phyloP scores from a whole-genome alignment of 495 filamentous ascomycete genomes.

The Endocarpon pusillum region DNA sequence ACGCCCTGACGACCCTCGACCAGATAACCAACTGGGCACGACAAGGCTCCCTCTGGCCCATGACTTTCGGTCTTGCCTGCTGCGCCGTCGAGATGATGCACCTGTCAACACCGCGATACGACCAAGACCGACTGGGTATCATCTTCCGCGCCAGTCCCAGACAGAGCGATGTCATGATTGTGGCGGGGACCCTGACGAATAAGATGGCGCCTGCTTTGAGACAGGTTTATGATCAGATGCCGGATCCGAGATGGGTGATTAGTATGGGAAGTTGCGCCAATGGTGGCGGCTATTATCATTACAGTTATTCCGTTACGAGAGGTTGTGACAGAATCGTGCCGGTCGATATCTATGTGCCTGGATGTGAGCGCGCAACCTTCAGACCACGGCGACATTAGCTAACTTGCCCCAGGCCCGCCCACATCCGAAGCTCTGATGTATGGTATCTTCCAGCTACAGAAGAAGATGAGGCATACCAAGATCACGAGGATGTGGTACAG shows the following conservation, averaged over 20 bases:
- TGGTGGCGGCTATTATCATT: conserved; percentile 94
- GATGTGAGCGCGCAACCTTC: conserved; percentile 33
- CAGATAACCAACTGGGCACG: conserved; percentile 89
- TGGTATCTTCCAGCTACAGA: conserved; percentile 81
- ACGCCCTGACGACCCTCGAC: conserved; percentile 90
- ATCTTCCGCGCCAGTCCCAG: conserved; percentile 93
- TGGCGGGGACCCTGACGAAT: conserved; percentile 88
- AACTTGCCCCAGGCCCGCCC: conserved; percentile 40
- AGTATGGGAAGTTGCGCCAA: conserved; percentile 90
- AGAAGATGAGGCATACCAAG: conserved; percentile 76
- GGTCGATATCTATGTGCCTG: conserved; percentile 93
- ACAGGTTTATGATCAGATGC: conserved; percentile 98
- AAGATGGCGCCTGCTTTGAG: conserved; percentile 94
- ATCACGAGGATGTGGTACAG: conserved; percentile 37
- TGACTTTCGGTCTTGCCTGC: conserved; percentile 95
- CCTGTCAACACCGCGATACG: conserved; percentile 85
- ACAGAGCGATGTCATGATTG: conserved; percentile 96
- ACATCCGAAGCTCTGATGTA: conserved; percentile 90
- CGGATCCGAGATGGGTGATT: conserved; percentile 89
- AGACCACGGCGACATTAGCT: conserved; percentile 8
- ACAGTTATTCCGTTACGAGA: conserved; percentile 81
- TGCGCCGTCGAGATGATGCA: conserved; percentile 99
- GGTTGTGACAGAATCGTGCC: conserved; percentile 91
- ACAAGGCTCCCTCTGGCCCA: conserved; percentile 86
- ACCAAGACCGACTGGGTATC: conserved; percentile 89